Percentiles rank a stretch among this genome's conserved stretches.
phyloP scores from a whole-genome alignment of 345 rosid species.

The Citrus sp. region DNA sequence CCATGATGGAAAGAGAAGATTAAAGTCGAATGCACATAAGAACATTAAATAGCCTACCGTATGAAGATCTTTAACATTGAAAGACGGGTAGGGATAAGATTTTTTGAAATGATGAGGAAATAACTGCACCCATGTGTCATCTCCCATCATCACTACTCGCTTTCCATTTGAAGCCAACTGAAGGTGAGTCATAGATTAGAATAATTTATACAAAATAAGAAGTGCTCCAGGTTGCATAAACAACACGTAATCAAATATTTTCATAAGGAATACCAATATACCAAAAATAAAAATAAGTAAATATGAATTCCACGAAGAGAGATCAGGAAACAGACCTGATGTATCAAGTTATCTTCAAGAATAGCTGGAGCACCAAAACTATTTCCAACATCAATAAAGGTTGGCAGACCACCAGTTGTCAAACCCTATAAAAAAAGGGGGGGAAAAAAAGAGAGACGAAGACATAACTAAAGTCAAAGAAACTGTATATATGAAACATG shows the following conservation, averaged over 20 bases:
- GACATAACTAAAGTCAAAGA: not conserved
- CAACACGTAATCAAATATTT: not conserved
- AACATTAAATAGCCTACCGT: constrained; percentile 46
- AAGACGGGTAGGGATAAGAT: constrained; percentile 92
- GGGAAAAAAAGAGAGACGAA: not conserved
- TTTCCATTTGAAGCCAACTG: constrained; percentile 80
- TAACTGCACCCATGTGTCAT: constrained; percentile 88
- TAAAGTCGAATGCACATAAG: not conserved
- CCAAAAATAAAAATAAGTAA: not conserved
- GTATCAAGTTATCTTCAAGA: constrained; percentile 77
- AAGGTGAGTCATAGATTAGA: constrained; percentile 1
- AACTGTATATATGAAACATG: not conserved
- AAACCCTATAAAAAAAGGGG: constrained; percentile 47
- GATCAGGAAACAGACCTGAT: constrained; percentile 44
- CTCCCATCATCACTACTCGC: constrained; percentile 91
- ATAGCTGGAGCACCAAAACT: constrained; percentile 97
- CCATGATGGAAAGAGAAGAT: not conserved
- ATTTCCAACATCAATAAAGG: constrained; percentile 89
- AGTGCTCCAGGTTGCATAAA: not conserved
- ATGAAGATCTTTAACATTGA: constrained; percentile 89
- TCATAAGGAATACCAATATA: not conserved
- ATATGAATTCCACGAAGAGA: not conserved
- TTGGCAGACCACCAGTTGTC: constrained; percentile 93
- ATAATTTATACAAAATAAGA: not conserved
- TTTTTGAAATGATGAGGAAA: constrained; percentile 82